Evolutionary conservation across 164 flowering plant species (phyloP), one percentile per base, ranked within the genome.

Genomic region (Berberis thunbergii): DNA sequence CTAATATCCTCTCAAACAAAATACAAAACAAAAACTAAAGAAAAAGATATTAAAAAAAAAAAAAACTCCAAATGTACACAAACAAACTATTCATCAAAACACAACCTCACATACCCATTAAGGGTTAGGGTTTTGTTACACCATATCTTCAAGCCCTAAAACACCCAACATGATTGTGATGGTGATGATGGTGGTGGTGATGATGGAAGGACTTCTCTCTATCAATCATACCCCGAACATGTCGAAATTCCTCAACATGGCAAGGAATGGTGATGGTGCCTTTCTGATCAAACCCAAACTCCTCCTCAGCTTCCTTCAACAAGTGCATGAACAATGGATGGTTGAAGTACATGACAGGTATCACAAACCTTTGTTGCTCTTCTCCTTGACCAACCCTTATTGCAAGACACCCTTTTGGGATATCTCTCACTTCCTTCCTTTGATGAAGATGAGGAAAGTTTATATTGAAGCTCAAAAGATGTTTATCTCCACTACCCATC

Each of bases 251-350:
- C 46, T 76, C 84, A 2, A 89, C 90, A 41, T 83, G 82, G 64
- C 96, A 89, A 68, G 96, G 96, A 57, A 89, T 85, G 45, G 74
- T 82, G 65, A 89, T 79, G 26, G 90, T 74, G 0, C 92, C 90
- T 66, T 85, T 81, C 65, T 89, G 96, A 45, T 79, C 84, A 66
- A 86, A 89, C 13, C 96, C 96, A 56, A 82, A 89, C 68, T 83
- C 96, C 12, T 89, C 85, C 57, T 89, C 96, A 1, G 96, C 96
- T 53, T 80, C 92, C 58, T 89, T 81, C 64, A 89, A 64, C 57
- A 89, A 73, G 68, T 78, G 80, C 77, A 78, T 69, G 81, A 89
- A 89, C 48, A 83, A 73, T 2, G 92, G 92, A 59, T 89, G 96
- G 41, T 89, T 86, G 64, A 86, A 78, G 60, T 86, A 89, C 3